Percentiles rank a stretch among this genome's conserved stretches.
phyloP scores from a whole-genome alignment of 2,329 filamentous ascomycete genomes.

The Hypoxylon sp. region DNA sequence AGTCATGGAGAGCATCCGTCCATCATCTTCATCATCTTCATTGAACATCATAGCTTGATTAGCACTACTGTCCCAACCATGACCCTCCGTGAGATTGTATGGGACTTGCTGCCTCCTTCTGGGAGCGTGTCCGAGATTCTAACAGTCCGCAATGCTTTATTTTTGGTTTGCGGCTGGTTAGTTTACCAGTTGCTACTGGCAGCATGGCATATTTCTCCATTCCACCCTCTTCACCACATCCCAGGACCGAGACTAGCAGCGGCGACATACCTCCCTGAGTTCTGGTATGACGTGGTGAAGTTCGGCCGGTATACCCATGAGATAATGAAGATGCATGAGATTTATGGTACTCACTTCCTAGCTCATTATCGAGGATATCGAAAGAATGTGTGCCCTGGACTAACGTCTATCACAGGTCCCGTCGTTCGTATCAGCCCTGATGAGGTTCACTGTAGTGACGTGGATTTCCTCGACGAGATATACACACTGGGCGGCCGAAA shows the following conservation, averaged over 20 bases:
- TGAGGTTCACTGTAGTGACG: constrained; percentile 41
- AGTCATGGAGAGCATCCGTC: not conserved
- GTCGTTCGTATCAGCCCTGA: constrained; percentile 40
- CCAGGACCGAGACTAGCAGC: constrained; percentile 44
- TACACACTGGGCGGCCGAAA: constrained; percentile 32
- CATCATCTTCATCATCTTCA: not conserved
- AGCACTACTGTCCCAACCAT: constrained; percentile 4
- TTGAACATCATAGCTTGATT: not conserved
- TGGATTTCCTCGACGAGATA: constrained; percentile 36
- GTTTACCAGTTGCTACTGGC: constrained; percentile 32
- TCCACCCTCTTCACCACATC: constrained; percentile 42
- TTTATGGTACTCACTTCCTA: constrained; percentile 34
- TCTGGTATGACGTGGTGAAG: constrained; percentile 40
- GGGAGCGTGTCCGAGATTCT: not conserved
- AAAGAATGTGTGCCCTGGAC: not conserved
- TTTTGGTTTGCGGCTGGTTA: constrained; percentile 31
- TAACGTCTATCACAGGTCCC: constrained; percentile 33
- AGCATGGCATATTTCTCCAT: constrained; percentile 37
- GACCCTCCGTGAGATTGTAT: constrained; percentile 4
- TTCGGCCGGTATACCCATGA: constrained; percentile 37
- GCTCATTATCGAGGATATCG: not conserved
- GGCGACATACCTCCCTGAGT: constrained; percentile 38
- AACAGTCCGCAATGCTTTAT: constrained; percentile 14
- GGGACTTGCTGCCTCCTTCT: constrained; percentile 2
- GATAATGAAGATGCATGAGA: constrained; percentile 43